Percentiles rank a stretch among this genome's conserved stretches.
Conservation (phyloP, 1,284 basidiomycete genomes). For the Ganoderma meredithae region DNA sequence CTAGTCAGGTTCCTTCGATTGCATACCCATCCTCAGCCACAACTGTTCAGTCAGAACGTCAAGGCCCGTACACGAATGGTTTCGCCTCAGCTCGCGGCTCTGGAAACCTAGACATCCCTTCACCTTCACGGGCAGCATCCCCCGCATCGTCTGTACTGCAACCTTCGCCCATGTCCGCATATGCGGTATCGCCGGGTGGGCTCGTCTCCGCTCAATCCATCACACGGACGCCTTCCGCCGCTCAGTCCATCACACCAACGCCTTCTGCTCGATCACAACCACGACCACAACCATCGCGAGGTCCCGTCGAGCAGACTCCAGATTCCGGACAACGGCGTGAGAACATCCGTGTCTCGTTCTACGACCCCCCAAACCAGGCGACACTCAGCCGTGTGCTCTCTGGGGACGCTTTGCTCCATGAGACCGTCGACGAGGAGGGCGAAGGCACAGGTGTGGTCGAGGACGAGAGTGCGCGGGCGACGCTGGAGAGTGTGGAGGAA, state of each 20-base stretch:
- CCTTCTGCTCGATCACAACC: slow-evolving; percentile 29
- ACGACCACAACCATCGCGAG: slow-evolving; percentile 36
- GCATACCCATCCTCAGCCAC: slow-evolving; percentile 34
- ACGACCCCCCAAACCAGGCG: slow-evolving; percentile 78
- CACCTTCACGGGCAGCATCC: slow-evolving; percentile 38
- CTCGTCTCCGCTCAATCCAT: slow-evolving; percentile 11
- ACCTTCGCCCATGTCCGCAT: slow-evolving; percentile 39
- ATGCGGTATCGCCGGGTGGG: slow-evolving; percentile 27
- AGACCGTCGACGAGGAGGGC: slow-evolving; percentile 44
- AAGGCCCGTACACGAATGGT: slow-evolving; percentile 29
- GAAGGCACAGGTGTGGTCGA: slow-evolving; percentile 67
- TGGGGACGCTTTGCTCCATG: slow-evolving; percentile 45
- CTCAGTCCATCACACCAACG: slow-evolving; percentile 17
- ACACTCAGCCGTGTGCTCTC: slow-evolving; percentile 77
- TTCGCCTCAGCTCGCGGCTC: slow-evolving; percentile 24
- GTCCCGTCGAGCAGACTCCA: slow-evolving; percentile 30
- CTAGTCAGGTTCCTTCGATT: slow-evolving; percentile 39
- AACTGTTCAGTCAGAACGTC: slow-evolving; percentile 25
- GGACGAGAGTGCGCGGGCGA: slow-evolving; percentile 80
- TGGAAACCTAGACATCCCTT: slow-evolving; percentile 38
- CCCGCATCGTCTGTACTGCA: slow-evolving; percentile 33
- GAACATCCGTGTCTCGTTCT: slow-evolving; percentile 80
- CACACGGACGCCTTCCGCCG: slow-evolving; percentile 26
- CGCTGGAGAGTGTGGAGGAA: slow-evolving; percentile 92
- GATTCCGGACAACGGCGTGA: slow-evolving; percentile 51